These are phyloP conservation scores for Aspergillus sclerotialis DNA, from an alignment of 2,329 filamentous ascomycete species.

Conservation along the genomic window DNA sequence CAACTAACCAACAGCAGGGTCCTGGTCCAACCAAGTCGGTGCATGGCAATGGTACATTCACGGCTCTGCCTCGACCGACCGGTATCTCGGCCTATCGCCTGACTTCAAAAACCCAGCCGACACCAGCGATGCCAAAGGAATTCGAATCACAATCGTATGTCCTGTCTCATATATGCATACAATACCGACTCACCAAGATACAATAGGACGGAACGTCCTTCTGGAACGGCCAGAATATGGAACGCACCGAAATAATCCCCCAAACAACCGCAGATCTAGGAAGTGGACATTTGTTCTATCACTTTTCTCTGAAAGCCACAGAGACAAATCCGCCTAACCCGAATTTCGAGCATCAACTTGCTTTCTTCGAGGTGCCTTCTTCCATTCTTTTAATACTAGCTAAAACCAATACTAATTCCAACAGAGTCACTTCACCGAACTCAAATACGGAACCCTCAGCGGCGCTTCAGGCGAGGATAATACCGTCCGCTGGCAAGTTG, in stretches of 20 bases:
- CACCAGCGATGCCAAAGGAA: slow-evolving; percentile 54
- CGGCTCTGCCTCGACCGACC: slow-evolving; percentile 42
- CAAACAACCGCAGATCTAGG: slow-evolving; percentile 61
- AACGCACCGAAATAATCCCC: slow-evolving; percentile 66
- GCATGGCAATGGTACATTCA: slow-evolving; percentile 74
- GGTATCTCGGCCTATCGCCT: slow-evolving; percentile 57
- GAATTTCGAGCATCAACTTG: slow-evolving; percentile 61
- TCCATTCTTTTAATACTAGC: slow-evolving; percentile 17
- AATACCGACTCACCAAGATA: slow-evolving; percentile 34
- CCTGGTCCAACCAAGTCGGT: slow-evolving; percentile 61
- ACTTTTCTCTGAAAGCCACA: slow-evolving; percentile 60
- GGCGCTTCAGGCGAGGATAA: slow-evolving; percentile 45
- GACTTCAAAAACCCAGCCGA: slow-evolving; percentile 61
- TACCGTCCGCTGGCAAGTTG: slow-evolving; percentile 59
- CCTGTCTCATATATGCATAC: not conserved
- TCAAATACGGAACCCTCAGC: slow-evolving; percentile 58
- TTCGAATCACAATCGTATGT: slow-evolving; percentile 57
- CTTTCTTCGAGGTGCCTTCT: slow-evolving; percentile 40
- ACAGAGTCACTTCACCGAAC: slow-evolving; percentile 67
- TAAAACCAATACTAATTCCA: slow-evolving; percentile 19
- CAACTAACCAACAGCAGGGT: slow-evolving; percentile 38
- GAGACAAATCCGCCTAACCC: slow-evolving; percentile 54
- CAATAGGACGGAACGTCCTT: slow-evolving; percentile 40
- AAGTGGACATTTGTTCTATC: slow-evolving; percentile 62
- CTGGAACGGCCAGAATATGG: slow-evolving; percentile 68